Conservation (phyloP, 441 rosid genomes). For the Eutrema salsugineum region DNA sequence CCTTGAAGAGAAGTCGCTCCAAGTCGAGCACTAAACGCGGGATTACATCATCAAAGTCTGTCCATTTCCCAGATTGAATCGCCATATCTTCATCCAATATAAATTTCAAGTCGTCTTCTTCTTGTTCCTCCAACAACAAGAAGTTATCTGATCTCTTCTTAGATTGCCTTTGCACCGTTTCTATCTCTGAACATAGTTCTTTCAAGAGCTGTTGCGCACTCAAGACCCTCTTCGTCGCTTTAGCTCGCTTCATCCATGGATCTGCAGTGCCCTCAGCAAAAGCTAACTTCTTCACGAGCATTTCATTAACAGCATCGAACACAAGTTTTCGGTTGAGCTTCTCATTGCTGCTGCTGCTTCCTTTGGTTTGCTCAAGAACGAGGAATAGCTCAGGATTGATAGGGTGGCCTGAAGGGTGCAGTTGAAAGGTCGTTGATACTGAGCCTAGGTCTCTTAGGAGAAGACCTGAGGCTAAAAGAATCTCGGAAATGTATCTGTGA, state of each 20-base stretch:
- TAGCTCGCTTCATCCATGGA: constrained; percentile 46
- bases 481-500: constrained; percentile 89
- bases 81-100: constrained; percentile 61
- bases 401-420: constrained; percentile 80
- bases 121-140: constrained; percentile 37
- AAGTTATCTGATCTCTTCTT: constrained; percentile 38
- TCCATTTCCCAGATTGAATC: constrained; percentile 56
- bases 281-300: constrained; percentile 54
- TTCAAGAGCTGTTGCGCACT: constrained; percentile 80
- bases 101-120: constrained; percentile 55
- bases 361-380: constrained; percentile 88
- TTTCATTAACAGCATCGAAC: constrained; percentile 81
- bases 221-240: constrained; percentile 46
- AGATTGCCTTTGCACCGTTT: constrained; percentile 40
- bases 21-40: constrained; percentile 58
- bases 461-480: constrained; percentile 86
- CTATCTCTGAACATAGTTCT: constrained; percentile 71
- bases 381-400: constrained; percentile 80
- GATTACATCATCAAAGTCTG: constrained; percentile 41
- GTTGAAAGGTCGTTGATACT: constrained; percentile 59
- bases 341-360: constrained; percentile 37
- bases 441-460: constrained; percentile 74
- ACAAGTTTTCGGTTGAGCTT: constrained; percentile 66
- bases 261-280: constrained; percentile 32
- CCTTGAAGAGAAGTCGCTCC: constrained; percentile 82